Evolutionary conservation across 345 rosid genomes (phyloP).

Genomic region (Populus pruinosa): DNA sequence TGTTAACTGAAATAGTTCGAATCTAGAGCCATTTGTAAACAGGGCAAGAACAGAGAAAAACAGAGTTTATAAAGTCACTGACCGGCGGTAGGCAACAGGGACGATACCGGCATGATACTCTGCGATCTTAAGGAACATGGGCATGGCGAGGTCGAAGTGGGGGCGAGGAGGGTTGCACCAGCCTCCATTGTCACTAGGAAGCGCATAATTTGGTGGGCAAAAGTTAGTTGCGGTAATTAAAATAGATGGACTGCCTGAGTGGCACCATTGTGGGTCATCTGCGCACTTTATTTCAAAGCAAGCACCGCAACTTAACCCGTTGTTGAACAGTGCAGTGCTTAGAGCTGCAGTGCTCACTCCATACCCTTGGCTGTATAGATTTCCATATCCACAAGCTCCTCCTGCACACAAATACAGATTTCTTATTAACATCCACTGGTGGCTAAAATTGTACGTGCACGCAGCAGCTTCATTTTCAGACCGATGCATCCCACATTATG

Average conservation of each 20-base stretch:
- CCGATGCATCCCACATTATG: background rate
- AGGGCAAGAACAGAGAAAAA: background rate
- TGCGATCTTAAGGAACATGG: slow-evolving; percentile 71
- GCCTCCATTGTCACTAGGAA: slow-evolving; percentile 63
- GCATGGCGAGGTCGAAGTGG: slow-evolving; percentile 76
- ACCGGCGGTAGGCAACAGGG: slow-evolving; percentile 63
- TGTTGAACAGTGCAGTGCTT: slow-evolving; percentile 65
- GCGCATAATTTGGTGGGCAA: slow-evolving; percentile 71
- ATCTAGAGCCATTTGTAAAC: background rate
- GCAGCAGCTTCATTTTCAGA: background rate
- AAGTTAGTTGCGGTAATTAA: slow-evolving; percentile 73
- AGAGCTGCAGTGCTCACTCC: slow-evolving; percentile 61
- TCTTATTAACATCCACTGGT: background rate
- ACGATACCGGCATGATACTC: slow-evolving; percentile 66
- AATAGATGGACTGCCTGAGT: slow-evolving; percentile 47
- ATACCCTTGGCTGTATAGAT: slow-evolving; percentile 61
- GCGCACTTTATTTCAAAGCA: slow-evolving; percentile 63
- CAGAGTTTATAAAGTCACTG: background rate
- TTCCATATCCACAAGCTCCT: slow-evolving; percentile 83
- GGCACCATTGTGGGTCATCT: slow-evolving; percentile 63
- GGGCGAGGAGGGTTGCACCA: slow-evolving; percentile 81
- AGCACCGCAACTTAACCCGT: slow-evolving; percentile 59
- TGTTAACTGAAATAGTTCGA: background rate
- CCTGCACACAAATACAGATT: slow-evolving; percentile 31
- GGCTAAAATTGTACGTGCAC: background rate